Conservation (phyloP, 2,329 filamentous ascomycete genomes). For the Fusarium pseudoanthophilum region DNA sequence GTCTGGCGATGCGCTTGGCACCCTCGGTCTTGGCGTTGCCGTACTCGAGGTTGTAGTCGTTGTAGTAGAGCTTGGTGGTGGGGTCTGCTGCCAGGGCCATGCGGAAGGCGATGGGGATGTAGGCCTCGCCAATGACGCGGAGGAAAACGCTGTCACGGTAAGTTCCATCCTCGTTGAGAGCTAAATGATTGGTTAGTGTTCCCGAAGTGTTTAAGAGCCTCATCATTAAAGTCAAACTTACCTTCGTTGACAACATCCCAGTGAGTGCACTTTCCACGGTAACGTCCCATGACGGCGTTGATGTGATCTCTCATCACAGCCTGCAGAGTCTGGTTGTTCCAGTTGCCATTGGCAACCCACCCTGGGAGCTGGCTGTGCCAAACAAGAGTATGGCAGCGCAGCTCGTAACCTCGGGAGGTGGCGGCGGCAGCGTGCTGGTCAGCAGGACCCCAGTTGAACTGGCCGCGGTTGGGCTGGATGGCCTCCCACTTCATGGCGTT, state of each 20-base stretch:
- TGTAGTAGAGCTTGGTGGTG: constrained; percentile 22
- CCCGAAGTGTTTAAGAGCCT: neutral
- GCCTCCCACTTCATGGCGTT: constrained; percentile 26
- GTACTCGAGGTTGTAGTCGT: constrained; percentile 27
- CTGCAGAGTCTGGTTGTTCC: constrained; percentile 23
- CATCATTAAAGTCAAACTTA: neutral
- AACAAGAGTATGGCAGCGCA: constrained; percentile 13
- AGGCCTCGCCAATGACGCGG: constrained; percentile 15
- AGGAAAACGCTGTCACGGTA: constrained; percentile 19
- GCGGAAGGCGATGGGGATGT: constrained; percentile 23
- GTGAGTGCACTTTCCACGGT: constrained; percentile 20
- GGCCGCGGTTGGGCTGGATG: constrained; percentile 15
- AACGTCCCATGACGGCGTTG: constrained; percentile 15
- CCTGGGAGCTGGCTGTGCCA: constrained; percentile 19
- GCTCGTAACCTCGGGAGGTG: neutral
- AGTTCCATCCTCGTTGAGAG: constrained; percentile 19
- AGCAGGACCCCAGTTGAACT: constrained; percentile 15
- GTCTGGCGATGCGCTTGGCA: constrained; percentile 14
- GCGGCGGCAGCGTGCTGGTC: constrained; percentile 14
- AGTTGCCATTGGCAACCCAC: constrained; percentile 16
- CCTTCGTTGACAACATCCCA: constrained; percentile 25
- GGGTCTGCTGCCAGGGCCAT: constrained; percentile 20
- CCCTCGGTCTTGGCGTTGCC: constrained; percentile 7
- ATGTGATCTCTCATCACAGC: constrained; percentile 15
- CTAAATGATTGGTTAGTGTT: neutral